A percentile compares a stretch with the other conserved stretches of the same genome.
phyloP scores from a whole-genome alignment of 805 yeast genomes.

The Ascoidea tarda region DNA sequence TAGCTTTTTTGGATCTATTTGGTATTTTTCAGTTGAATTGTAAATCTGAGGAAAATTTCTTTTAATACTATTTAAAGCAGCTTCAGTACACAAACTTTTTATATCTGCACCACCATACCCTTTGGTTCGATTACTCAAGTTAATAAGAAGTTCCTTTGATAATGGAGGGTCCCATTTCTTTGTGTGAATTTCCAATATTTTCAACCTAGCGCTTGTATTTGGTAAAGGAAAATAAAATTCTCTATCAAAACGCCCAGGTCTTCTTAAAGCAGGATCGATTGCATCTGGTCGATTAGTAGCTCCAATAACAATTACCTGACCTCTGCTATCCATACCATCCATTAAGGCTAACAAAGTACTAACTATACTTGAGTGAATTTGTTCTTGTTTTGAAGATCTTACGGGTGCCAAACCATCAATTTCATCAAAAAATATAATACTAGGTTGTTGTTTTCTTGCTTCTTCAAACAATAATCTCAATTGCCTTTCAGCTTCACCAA shows the following conservation, averaged over 20 bases:
- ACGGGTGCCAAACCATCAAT: constrained; percentile 98
- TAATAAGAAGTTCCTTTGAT: constrained; percentile 37
- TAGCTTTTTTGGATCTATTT: constrained; percentile 57
- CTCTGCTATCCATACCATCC: constrained; percentile 99
- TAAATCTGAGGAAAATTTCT: constrained; percentile 90
- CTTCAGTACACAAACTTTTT: constrained; percentile 88
- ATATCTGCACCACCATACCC: constrained; percentile 98
- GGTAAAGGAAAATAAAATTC: constrained; percentile 96
- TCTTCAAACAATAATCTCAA: constrained; percentile 84
- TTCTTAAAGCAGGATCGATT: constrained; percentile 91
- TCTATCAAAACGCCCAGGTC: constrained; percentile 96
- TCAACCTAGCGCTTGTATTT: constrained; percentile 60
- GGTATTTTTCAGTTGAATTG: constrained; percentile 53
- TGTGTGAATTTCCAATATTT: constrained; percentile 77
- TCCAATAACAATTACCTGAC: constrained; percentile 95
- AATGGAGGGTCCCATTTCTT: constrained; percentile 77
- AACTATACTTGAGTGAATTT: constrained; percentile 94
- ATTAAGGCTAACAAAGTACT: constrained; percentile 87
- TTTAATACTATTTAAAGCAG: constrained; percentile 86
- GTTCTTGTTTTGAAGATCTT: constrained; percentile 93
- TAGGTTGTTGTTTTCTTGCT: constrained; percentile 90
- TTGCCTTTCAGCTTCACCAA: constrained; percentile 97
- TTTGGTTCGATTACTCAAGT: constrained; percentile 69
- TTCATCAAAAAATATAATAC: constrained; percentile 93
- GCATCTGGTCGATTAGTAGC: constrained; percentile 98